Base-by-base conservation (phyloP, 2,329 filamentous ascomycete genomes). In the Cercospora brassicicola region DNA sequence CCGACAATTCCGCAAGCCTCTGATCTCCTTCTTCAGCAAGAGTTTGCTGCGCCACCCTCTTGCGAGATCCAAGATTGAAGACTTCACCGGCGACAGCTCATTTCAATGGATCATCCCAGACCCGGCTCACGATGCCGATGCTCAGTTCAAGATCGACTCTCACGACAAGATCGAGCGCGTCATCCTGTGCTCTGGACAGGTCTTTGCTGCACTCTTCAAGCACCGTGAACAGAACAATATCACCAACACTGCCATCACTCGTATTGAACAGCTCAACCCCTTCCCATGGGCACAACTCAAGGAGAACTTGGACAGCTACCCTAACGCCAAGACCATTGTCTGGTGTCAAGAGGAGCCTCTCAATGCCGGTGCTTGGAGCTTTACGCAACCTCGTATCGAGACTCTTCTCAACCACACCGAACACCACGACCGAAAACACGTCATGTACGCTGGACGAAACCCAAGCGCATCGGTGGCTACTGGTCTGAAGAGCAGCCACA, bases 11-110 rank as follows among this genome's bases (percentile, higher is more conserved):
- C 90, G 95, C 84, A 99, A 99, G 86, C 95, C 95, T 75, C 89
- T 99, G 66, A 86, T 98, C 77, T 90, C 97, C 75, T 99, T 99
- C 90, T 99, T 99, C 88, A 97, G 93, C 76, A 99, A 99, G 85
- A 91, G 92, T 70, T 88, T 99, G 59, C 90, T 99, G 73, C 93
- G 95, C 77, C 95, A 99, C 82, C 95, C 95, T 60, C 82, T 98
- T 67, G 92, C 94, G 57, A 93, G 95, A 73, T 98, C 94, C 60
- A 84, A 88, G 76, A 90, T 98, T 76, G 92, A 96, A 76, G 93
- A 97, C 72, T 97, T 99, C 83, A 91, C 88, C 11, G 93, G 90
- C 63, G 90, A 97, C 64, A 93, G 93, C 13, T 92, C 96, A 82
- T 99, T 99, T 89, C 87, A 92, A 80, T 97, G 94, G 93, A 94